Evolutionary conservation across 176 grass and related monocot genomes (phyloP).

Genomic region (Saccharum spontaneum): DNA sequence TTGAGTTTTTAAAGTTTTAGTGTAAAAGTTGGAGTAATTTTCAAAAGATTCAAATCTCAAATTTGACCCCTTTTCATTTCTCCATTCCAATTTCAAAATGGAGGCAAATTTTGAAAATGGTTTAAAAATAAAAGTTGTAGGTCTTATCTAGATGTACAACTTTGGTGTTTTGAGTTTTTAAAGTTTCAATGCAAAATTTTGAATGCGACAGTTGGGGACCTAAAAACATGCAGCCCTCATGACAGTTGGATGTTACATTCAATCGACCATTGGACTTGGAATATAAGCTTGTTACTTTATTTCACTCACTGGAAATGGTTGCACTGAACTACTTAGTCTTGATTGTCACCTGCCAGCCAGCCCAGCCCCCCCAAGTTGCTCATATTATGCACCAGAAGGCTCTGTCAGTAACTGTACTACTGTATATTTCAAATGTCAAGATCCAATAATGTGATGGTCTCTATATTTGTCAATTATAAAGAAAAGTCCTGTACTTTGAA

Average conservation of each 20-base stretch:
- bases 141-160: too few relatives aligned
- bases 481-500: not conserved
- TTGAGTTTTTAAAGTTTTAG: too few relatives aligned
- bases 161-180: too few relatives aligned
- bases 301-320: not conserved
- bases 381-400: not conserved
- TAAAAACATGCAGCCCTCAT: not conserved
- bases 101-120: too few relatives aligned
- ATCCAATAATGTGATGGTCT: not conserved
- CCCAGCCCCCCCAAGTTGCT: not conserved
- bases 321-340: not conserved
- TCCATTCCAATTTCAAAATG: too few relatives aligned
- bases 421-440: not conserved
- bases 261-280: not conserved
- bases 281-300: not conserved
- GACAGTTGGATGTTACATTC: slow-evolving; percentile 1
- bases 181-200: too few relatives aligned
- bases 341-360: not conserved
- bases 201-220: not conserved
- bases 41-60: too few relatives aligned
- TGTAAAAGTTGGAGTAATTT: too few relatives aligned
- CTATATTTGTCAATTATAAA: slow-evolving; percentile 5
- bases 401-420: not conserved
- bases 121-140: too few relatives aligned
- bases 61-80: too few relatives aligned